Evolutionary conservation across 164 flowering plant genomes (phyloP), one percentile per base, ranked within the genome.

Genomic region (Hamamelis virginiana): DNA sequence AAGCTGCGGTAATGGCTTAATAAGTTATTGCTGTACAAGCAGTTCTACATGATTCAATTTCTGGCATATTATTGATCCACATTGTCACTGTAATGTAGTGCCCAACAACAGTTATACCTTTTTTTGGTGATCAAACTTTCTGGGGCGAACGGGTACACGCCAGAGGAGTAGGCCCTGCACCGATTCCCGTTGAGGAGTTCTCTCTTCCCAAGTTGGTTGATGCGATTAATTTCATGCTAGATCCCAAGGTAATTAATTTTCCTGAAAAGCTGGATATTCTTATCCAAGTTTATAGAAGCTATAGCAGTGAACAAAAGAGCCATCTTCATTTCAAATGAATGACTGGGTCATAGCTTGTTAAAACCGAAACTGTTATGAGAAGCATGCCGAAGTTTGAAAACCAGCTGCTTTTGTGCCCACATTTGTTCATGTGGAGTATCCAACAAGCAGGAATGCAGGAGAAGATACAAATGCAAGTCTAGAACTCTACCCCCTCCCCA

Each of bases 101-200:
- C 81, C 98, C 99, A 5, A 96, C 99, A 43, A 81, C 98, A 1
- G 79, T 93, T 66, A 88, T 96, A 53, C 99, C 98, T 41, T 96
- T 96, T 80, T 96, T 96, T 67, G 99, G 99, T 8, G 99, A 96
- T 78, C 99, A 93, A 77, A 96, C 89, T 18, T 96, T 96, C 65
- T 96, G 98, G 99, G 99, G 99, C 46, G 99, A 93, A 1, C 88
- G 87, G 51, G 97, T 96, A 55, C 91, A 93, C 73, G 99, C 87
- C 28, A 89, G 97, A 81, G 95, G 99, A 63, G 95, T 96, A 55
- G 99, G 99, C 27, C 99, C 99, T 51, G 67, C 87, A 45, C 98
- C 99, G 14, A 93, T 96, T 25, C 92, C 96, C 22, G 82, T 93
- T 43, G 99, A 93, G 46, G 87, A 93, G 69, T 96, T 96, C 75